Evolutionary conservation across 2,329 filamentous ascomycete species (phyloP).

Genomic region (Colletotrichum ledebouriae): DNA sequence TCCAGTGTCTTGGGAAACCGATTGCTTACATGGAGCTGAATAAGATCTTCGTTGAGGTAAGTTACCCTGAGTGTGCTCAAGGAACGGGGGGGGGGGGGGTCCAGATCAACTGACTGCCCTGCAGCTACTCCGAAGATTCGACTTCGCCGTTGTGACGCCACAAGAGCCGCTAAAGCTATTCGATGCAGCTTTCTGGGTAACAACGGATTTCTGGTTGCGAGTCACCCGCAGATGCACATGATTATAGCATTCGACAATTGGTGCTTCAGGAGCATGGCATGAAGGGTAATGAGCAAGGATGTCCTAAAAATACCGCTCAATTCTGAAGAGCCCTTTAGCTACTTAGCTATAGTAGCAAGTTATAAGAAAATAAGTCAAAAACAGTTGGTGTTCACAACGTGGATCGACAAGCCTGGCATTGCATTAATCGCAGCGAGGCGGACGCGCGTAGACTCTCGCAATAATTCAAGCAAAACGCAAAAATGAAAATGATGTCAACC

Average conservation of each 20-base stretch:
- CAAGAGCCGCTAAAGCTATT: slow-evolving; percentile 41
- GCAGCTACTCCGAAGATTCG: slow-evolving; percentile 45
- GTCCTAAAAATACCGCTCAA: no score
- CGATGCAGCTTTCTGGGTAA: slow-evolving; percentile 44
- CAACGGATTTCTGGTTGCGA: slow-evolving; percentile 44
- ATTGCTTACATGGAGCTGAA: slow-evolving; percentile 60
- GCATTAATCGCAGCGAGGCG: no score
- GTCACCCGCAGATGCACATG: slow-evolving; percentile 26
- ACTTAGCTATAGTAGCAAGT: no score
- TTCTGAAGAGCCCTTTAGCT: no score
- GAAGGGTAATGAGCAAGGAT: no score
- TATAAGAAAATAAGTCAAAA: no score
- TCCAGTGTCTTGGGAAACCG: slow-evolving; percentile 59
- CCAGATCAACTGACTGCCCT: slow-evolving; percentile 42
- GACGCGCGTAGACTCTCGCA: no score
- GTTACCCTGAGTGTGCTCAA: slow-evolving; percentile 5
- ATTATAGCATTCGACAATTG: neutral
- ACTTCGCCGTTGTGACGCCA: slow-evolving; percentile 44
- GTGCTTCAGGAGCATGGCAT: neutral
- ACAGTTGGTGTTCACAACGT: accelerated
- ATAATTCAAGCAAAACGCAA: neutral
- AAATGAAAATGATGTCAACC: slow-evolving; percentile 22
- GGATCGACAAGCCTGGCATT: neutral
- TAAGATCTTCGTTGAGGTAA: slow-evolving; percentile 59
- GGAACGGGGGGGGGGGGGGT: no score